Evolutionary conservation across 768 basidiomycete genomes (phyloP), one percentile per base, ranked within the genome.

Genomic region (Kwoniella sp.): DNA sequence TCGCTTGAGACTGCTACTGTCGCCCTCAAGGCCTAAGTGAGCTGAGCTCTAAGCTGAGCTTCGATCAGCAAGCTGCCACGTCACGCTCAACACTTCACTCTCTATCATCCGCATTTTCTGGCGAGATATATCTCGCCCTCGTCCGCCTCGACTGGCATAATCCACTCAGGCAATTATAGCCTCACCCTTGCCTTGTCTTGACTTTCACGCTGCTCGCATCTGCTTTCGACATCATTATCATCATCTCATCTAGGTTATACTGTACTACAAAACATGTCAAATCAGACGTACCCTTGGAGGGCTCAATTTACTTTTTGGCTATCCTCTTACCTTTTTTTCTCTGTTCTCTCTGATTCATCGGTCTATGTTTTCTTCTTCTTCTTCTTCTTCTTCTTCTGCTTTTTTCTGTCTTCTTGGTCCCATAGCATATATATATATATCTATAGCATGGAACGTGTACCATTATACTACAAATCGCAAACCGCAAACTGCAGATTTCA

Each of bases 11-110:
- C 68, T 19, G 37, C 65, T 29, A 68, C 71, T 21, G 69, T 77
- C 15, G 70, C 67, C 24, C 61, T 74, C 62, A 69, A 72, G 63
- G 75, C 75, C 6, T 76, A 66, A 63, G 8, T 5, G 10, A 36
- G n/a, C n/a, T n/a, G n/a, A n/a, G n/a, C n/a, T n/a, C n/a, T n/a
- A n/a, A n/a, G n/a, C n/a, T n/a, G n/a, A n/a, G 25, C 36, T n/a
- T 25, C n/a, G 49, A 9, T 13, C 27, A 5, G 12, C 36, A 13
- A n/a, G n/a, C n/a, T n/a, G n/a, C n/a, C n/a, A n/a, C n/a, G n/a
- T n/a, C n/a, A n/a, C n/a, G 10, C 30, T 19, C 27, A 7, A 27
- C 27, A 17, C 27, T 29, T 27, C 25, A 52, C 27, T 6, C 17
- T 52, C n/a, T n/a, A n/a, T n/a, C n/a, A n/a, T n/a, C n/a, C n/a